phyloP scores from a whole-genome alignment of 2,329 filamentous ascomycete species.

The Lecanicillium sp. region DNA sequence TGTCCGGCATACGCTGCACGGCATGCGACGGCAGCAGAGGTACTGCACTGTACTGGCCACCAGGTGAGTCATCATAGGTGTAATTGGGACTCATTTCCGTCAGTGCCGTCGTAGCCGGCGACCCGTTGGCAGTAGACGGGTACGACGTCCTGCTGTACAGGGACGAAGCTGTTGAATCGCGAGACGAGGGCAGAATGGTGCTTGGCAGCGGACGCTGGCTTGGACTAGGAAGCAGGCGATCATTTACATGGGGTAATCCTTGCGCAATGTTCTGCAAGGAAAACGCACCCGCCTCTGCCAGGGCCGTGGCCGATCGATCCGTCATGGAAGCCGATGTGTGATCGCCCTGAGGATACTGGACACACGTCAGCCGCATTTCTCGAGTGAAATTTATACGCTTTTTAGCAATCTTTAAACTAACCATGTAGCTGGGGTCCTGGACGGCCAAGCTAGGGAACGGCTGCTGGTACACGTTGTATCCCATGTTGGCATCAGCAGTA shows the following conservation, averaged over 20 bases:
- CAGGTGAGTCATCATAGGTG: background rate
- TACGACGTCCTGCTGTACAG: conserved; percentile 1
- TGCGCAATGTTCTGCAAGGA: conserved; percentile 7
- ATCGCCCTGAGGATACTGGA: conserved; percentile 2
- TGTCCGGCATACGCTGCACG: conserved; percentile 2
- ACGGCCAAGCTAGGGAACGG: conserved; percentile 3
- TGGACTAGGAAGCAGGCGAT: background rate
- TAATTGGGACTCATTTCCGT: too few species aligned
- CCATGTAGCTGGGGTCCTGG: conserved; percentile 5
- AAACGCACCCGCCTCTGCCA: conserved; percentile 4
- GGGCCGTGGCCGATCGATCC: conserved; percentile 2
- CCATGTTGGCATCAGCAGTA: background rate
- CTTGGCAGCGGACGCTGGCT: too few species aligned
- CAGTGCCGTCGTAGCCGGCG: too few species aligned
- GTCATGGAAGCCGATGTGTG: conserved; percentile 1
- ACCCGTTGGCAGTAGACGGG: conserved; percentile 1
- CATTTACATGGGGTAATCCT: conserved; percentile 1
- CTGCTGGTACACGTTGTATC: background rate
- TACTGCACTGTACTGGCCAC: background rate
- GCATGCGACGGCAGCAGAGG: background rate
- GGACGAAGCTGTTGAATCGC: background rate
- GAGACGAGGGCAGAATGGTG: conserved; percentile 1
- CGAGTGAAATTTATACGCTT: background rate
- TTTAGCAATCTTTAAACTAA: too few species aligned
- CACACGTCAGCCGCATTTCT: background rate